These are phyloP conservation scores for Plasmodium gallinaceum DNA, from an alignment of 169 alveolate genomes.

Conservation along the genomic window DNA sequence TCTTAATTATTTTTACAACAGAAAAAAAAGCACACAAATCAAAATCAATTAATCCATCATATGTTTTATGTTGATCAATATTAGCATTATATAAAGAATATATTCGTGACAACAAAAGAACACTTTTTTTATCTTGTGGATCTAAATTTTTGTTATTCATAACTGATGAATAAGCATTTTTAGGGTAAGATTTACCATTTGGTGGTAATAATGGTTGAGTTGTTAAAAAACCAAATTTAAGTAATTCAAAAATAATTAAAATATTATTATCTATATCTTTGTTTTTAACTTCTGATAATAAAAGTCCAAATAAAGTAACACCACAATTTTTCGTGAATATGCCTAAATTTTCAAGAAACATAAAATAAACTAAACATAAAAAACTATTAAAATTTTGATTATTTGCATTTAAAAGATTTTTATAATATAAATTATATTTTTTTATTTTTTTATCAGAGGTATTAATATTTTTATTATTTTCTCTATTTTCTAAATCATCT, in stretches of 20 bases:
- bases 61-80: conserved; percentile 17
- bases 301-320: conserved; percentile 83
- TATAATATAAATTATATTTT: conserved; percentile 41
- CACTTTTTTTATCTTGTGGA: conserved; percentile 74
- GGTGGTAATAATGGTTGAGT: conserved; percentile 82
- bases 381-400: conserved; percentile 74
- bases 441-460: conserved; percentile 20
- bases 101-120: conserved; percentile 78
- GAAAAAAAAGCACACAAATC: conserved; percentile 80
- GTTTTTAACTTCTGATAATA: conserved; percentile 78
- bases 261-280: conserved; percentile 77
- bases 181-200: conserved; percentile 76
- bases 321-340: conserved; percentile 83
- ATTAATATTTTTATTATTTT: background rate
- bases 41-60: conserved; percentile 79
- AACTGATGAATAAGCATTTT: conserved; percentile 75
- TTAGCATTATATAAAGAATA: conserved; percentile 76
- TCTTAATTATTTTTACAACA: conserved; percentile 80
- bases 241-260: conserved; percentile 79
- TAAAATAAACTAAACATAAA: conserved; percentile 75
- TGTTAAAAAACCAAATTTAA: conserved; percentile 84
- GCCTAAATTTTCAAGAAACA: conserved; percentile 84
- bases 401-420: conserved; percentile 19
- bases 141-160: conserved; percentile 27
- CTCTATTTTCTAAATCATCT: background rate